Evolutionary conservation across 228 moss, liverwort and hornwort species (phyloP).

Genomic region (Sphagnum fallax): DNA sequence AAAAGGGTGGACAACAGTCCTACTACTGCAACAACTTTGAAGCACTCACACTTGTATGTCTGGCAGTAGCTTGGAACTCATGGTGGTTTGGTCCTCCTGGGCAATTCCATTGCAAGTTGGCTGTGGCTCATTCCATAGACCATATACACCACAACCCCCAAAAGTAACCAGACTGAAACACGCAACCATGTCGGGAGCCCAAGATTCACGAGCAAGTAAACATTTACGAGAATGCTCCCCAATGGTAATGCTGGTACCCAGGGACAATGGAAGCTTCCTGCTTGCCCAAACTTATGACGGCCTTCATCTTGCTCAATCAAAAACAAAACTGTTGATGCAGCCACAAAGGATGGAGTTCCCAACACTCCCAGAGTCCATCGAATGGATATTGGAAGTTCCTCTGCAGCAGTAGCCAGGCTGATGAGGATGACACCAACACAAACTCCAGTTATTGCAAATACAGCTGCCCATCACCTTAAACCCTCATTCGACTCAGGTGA

Average conservation of each 20-base stretch:
- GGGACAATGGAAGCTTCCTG: conserved; percentile 92
- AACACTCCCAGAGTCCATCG: conserved; percentile 44
- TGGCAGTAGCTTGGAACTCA: too few relatives aligned
- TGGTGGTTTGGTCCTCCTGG: neutral
- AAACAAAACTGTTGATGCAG: conserved; percentile 50
- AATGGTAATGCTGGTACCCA: conserved; percentile 79
- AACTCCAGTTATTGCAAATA: conserved; percentile 54
- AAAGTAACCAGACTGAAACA: conserved; percentile 25
- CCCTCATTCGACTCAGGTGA: conserved; percentile 30
- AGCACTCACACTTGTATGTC: too few relatives aligned
- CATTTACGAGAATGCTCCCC: conserved; percentile 68
- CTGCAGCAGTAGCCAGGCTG: conserved; percentile 57
- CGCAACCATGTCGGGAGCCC: conserved; percentile 44
- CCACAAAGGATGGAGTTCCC: conserved; percentile 47
- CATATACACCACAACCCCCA: conserved; percentile 28
- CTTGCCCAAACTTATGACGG: conserved; percentile 80
- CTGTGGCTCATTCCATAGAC: conserved; percentile 38
- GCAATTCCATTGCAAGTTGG: conserved; percentile 15
- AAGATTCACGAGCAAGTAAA: conserved; percentile 83
- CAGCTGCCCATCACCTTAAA: conserved; percentile 73
- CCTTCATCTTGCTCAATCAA: conserved; percentile 90
- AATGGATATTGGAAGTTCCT: conserved; percentile 7
- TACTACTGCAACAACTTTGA: too few relatives aligned
- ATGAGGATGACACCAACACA: conserved; percentile 56
- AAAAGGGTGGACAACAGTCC: too few relatives aligned